Evolutionary conservation across 768 basidiomycete species (phyloP).

Genomic region (Kwoniella dendrophila): DNA sequence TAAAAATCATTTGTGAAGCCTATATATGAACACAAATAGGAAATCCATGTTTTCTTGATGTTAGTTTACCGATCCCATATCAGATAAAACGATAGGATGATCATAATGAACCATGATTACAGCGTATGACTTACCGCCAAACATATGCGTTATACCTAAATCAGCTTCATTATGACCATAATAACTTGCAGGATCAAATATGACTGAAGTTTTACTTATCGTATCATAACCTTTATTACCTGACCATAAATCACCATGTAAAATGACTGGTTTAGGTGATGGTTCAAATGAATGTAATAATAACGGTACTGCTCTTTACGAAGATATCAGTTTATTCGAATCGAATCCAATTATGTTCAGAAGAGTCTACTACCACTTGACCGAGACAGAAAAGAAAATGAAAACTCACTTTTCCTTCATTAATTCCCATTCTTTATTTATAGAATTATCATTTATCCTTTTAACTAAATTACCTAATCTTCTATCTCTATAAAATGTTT

Average conservation of each 20-base stretch:
- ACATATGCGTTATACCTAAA: slow-evolving; percentile 55
- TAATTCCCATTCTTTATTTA: slow-evolving; percentile 36
- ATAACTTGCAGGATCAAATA: slow-evolving; percentile 51
- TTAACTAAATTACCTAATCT: slow-evolving; percentile 45
- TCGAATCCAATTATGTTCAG: too few species aligned
- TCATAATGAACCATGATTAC: not conserved
- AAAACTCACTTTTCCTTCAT: slow-evolving; percentile 36
- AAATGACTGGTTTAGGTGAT: slow-evolving; percentile 44
- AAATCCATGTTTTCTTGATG: too few species aligned
- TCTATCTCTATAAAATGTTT: slow-evolving; percentile 47
- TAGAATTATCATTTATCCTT: slow-evolving; percentile 36
- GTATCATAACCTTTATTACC: slow-evolving; percentile 51
- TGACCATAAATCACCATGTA: slow-evolving; percentile 56
- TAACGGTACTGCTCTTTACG: slow-evolving; percentile 46
- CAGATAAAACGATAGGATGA: not conserved
- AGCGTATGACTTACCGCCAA: slow-evolving; percentile 50
- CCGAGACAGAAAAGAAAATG: not conserved
- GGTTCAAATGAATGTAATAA: slow-evolving; percentile 37
- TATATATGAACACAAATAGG: not conserved
- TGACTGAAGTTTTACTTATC: slow-evolving; percentile 33
- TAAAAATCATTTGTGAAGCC: slow-evolving; percentile 53
- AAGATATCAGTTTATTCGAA: too few species aligned
- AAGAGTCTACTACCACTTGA: too few species aligned
- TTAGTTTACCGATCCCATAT: not conserved
- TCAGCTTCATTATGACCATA: slow-evolving; percentile 51